Percentiles rank a stretch among this genome's conserved stretches.
Evolutionary conservation across 345 rosid species (phyloP).

Genomic region (Anastatica hierochuntica): DNA sequence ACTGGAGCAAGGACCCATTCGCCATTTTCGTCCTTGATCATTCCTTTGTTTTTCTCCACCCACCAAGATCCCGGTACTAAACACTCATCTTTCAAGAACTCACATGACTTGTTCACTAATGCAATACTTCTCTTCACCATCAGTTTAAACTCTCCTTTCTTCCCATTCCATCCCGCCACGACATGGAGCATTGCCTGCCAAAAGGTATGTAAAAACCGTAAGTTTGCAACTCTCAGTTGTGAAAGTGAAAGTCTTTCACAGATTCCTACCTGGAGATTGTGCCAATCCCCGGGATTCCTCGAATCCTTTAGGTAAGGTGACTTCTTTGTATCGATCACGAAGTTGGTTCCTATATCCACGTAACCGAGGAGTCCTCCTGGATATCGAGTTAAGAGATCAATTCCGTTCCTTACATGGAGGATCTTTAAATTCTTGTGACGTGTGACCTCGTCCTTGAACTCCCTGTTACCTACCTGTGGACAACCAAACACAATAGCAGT

Average conservation of each 20-base stretch:
- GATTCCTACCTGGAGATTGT: conserved; percentile 38
- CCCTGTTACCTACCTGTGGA: conserved; percentile 72
- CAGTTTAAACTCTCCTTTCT: conserved; percentile 45
- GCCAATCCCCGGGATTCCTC: conserved; percentile 73
- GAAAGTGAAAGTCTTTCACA: no score
- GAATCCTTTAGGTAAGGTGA: conserved; percentile 61
- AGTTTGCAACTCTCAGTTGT: neutral
- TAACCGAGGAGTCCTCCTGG: conserved; percentile 61
- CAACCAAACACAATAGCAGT: conserved; percentile 67
- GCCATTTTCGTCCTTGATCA: conserved; percentile 43
- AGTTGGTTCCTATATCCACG: conserved; percentile 32
- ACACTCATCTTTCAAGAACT: conserved; percentile 57
- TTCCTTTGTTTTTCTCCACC: conserved; percentile 85
- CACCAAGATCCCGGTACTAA: conserved; percentile 80
- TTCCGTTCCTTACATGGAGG: conserved; percentile 52
- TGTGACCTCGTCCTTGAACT: conserved; percentile 36
- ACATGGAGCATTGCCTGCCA: conserved; percentile 64
- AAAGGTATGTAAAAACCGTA: neutral
- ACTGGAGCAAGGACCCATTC: conserved; percentile 44
- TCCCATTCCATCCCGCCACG: conserved; percentile 83
- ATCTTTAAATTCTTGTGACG: conserved; percentile 42
- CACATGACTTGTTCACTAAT: conserved; percentile 70
- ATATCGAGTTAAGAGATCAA: conserved; percentile 64
- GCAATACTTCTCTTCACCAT: conserved; percentile 77
- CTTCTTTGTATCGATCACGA: conserved; percentile 63